Evolutionary conservation across 768 basidiomycete genomes (phyloP), one percentile per base, ranked within the genome.

Genomic region (Filobasidium wieringae): DNA sequence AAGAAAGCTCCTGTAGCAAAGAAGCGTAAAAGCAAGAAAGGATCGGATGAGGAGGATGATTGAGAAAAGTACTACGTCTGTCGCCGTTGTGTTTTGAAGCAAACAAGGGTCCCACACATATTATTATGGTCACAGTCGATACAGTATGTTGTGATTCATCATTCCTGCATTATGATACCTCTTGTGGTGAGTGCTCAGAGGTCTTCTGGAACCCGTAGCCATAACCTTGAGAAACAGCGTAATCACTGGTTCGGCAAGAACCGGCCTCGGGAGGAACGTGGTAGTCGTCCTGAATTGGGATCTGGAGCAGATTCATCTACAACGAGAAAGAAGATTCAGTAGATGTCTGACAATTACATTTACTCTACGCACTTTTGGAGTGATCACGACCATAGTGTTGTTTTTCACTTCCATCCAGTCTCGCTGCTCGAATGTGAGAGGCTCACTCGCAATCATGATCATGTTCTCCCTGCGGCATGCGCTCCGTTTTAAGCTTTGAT

Each of bases 351-450:
- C 24, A 59, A 39, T 58, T n/a, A n/a, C n/a, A n/a, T n/a, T n/a
- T n/a, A n/a, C n/a, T n/a, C n/a, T n/a, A n/a, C 72, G 49, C 82
- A 93, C 90, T 78, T 89, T 90, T 36, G 88, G 87, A 0, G 93
- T 97, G 64, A 96, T 86, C 50, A 95, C 84, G 24, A 90, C 84
- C 85, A 96, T 86, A 63, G 88, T 84, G 72, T 99, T 96, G 12
- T 89, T 93, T 71, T 86, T 86, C 67, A 99, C 92, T 73, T 96
- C 95, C 85, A 96, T 92, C 95, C 95, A 99, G 72, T 99, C 95
- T 51, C 89, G 88, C 79, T 91, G 80, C 76, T 99, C 93, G 66
- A 97, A 99, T 0, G 95, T 99, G 43, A 99, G 75, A 0, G 95
- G 95, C 66, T 97, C 93, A 64, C 86, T 88, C 33, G 59, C 64